Evolutionary conservation across 1,284 basidiomycete genomes (phyloP), one percentile per base, ranked within the genome.

Genomic region (Tilletia horrida): DNA sequence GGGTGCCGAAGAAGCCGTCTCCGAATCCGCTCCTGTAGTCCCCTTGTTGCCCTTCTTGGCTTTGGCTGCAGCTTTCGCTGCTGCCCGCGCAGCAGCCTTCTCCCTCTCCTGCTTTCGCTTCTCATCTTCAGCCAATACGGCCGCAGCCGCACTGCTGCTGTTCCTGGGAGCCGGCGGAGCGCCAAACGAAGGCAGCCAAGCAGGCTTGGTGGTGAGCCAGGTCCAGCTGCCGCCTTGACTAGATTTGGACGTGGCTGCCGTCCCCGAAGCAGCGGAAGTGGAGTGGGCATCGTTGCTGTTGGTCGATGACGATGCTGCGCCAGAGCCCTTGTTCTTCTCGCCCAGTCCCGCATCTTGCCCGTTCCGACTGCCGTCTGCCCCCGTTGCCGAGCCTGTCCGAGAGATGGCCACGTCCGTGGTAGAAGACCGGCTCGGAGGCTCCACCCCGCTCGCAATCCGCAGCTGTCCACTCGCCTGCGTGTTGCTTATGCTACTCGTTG

Each of bases 61-160:
- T 21, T 27, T 44, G 59, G 57, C 61, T 1, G 31, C 27, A 1
- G 29, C 44, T 21, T 66, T 62, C 11, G 31, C 62, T n/a, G 29
- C 31, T 44, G 50, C 65, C 25, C 43, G 55, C 59, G 65, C 45
- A 48, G 44, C 62, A 27, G 57, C 48, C 45, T 45, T 48, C 44
- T 40, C 43, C 63, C 31, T 16, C 63, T 23, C 42, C n/a, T 14
- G 27, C 27, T 59, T 59, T 8, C 55, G 55, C 55, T 31, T 61
- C 29, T 59, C 59, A 21, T 62, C 67, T 18, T 35, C 59, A 13
- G 59, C 64, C 0, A 48, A 25, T 31, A 44, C 40, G 14, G 62
- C 62, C 1, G 64, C 40, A 9, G 48, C 47, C 29, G 64, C 61
- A 21, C n/a, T 48, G 31, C 55, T 59, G 55, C 55, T 59, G 27